Base-by-base conservation (phyloP, 1,284 basidiomycete genomes). In the Boletus subluridellus region DNA sequence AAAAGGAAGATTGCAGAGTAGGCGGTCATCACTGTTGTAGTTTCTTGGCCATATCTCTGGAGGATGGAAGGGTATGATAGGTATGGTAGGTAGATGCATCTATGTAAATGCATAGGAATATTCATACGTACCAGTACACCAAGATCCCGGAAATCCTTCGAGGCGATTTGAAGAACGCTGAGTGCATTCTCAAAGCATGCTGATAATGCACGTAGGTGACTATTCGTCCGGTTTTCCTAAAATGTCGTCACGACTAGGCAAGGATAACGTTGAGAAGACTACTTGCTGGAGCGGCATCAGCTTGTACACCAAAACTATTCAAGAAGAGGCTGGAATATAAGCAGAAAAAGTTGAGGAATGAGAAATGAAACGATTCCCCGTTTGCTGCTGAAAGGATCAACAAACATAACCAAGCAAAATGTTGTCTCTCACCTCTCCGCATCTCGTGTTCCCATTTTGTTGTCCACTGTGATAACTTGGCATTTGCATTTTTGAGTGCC, bases 21-120 rank as follows among this genome's bases (percentile, higher is more conserved):
- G 17, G 89, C 90, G 15, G 87, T 88, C 90, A 92, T 92, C 48
- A 89, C 82, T 5, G 87, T 86, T 60, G 90, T 83, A 5, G 87
- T 85, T 67, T 92, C 90, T 74, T 92, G 90, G 10, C 87, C 82
- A 65, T 92, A 92, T 54, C 86, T 85, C 90, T 92, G 69, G 37
- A 17, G 46, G 10, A 11, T 28, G 30, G 37, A 37, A 52, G 57
- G 26, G 52, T 42, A 54, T 51, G 41, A 37, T 14, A 21, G 34
- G 35, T 37, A 37, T 37, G 35, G 21, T 41, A 41, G 9, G 39
- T 21, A 41, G 11, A 41, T 41, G 39, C 10, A 6, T 21, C 4
- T 41, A 41, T 9, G 14, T 26, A 26, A n/a, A 35, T 38, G 8
- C 12, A 32, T 12, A 38, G 44, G 26, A n/a, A 41, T 49, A 44